These are phyloP conservation scores for Melastoma candidum DNA, from an alignment of 441 rosid species.

Conservation along the genomic window DNA sequence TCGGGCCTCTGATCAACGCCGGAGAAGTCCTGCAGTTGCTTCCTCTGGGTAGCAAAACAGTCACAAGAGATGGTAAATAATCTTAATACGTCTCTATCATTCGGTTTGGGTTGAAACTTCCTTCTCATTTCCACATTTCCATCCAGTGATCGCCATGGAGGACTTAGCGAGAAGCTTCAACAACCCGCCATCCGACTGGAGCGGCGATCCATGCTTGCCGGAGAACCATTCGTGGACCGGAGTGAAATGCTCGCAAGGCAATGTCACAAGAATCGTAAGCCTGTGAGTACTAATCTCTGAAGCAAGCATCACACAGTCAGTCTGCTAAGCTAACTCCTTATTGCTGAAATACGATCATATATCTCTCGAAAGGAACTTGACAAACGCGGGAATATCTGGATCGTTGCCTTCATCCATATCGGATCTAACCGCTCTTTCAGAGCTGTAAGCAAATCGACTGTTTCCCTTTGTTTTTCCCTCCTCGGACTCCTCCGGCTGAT, in stretches of 20 bases:
- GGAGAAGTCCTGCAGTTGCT: constrained; percentile 71
- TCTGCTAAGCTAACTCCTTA: neutral
- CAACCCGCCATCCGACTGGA: constrained; percentile 78
- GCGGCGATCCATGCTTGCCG: constrained; percentile 90
- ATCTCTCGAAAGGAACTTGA: constrained; percentile 45
- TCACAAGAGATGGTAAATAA: constrained; percentile 52
- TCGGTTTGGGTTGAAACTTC: neutral
- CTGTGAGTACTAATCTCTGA: constrained; percentile 40
- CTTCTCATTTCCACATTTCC: constrained; percentile 2
- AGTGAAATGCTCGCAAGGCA: constrained; percentile 48
- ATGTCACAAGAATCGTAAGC: constrained; percentile 37
- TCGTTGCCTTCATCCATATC: constrained; percentile 38
- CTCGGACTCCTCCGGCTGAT: neutral
- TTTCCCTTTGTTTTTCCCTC: neutral
- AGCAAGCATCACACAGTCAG: neutral
- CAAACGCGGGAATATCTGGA: constrained; percentile 50
- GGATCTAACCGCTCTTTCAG: constrained; percentile 44
- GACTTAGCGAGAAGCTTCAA: constrained; percentile 44
- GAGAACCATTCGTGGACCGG: constrained; percentile 82
- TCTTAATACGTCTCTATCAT: neutral
- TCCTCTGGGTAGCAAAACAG: constrained; percentile 57
- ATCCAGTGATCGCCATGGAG: constrained; percentile 52
- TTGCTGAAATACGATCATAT: neutral
- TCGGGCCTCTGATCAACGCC: constrained; percentile 67
- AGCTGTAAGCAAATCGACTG: constrained; percentile 40